phyloP scores from a whole-genome alignment of 1,139 yeast species.

The Pichia kudriavzevii region DNA sequence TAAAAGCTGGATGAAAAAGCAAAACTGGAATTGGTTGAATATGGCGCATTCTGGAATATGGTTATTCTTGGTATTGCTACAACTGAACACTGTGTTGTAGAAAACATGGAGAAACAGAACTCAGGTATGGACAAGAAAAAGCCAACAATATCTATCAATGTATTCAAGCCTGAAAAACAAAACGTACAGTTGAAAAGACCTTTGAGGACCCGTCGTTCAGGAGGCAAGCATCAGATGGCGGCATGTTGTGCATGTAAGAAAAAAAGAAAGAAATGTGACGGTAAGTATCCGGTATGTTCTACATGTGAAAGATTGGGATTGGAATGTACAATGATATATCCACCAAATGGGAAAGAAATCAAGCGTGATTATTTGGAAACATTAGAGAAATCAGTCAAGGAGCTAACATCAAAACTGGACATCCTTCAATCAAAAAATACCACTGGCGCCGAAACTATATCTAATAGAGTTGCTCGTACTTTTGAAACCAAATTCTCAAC shows the following conservation, averaged over 20 bases:
- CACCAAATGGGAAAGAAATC: slow-evolving; percentile 44
- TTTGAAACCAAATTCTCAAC: background rate
- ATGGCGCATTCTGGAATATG: too few species aligned
- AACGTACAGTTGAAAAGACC: too few species aligned
- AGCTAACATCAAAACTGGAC: slow-evolving; percentile 29
- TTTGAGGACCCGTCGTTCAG: too few species aligned
- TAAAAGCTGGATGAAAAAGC: too few species aligned
- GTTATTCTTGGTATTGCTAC: too few species aligned
- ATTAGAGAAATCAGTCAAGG: slow-evolving; percentile 35
- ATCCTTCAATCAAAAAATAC: background rate
- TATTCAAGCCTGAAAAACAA: too few species aligned
- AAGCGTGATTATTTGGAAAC: slow-evolving; percentile 42
- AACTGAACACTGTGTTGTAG: too few species aligned
- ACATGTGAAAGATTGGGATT: slow-evolving; percentile 36
- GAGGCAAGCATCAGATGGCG: slow-evolving; percentile 25
- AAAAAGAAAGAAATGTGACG: slow-evolving; percentile 47
- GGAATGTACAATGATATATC: slow-evolving; percentile 44
- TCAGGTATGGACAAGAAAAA: too few species aligned
- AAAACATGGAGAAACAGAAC: too few species aligned
- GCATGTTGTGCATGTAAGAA: slow-evolving; percentile 28
- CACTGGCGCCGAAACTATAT: background rate
- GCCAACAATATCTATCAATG: too few species aligned
- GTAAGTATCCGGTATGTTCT: slow-evolving; percentile 41
- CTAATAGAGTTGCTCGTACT: background rate
- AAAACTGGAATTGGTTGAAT: too few species aligned